Evolutionary conservation across 176 grass and related monocot species (phyloP), one percentile per base, ranked within the genome.

Genomic region (Musa acuminata): DNA sequence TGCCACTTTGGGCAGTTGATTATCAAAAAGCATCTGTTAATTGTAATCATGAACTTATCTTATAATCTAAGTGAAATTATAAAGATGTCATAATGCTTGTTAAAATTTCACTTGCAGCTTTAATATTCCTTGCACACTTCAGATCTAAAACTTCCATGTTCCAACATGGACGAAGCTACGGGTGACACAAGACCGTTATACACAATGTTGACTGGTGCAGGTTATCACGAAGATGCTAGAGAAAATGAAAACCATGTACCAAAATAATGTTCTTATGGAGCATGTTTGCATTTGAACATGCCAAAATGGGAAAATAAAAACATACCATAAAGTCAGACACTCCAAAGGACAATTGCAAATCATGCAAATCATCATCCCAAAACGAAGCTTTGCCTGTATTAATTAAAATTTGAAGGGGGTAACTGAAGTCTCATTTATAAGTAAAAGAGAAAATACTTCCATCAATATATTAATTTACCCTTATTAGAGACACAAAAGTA

Each of bases 301-400:
- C 21, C 53, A 52, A 5, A 79, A 23, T 62, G 8, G 49, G 3
- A 26, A 43, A 57, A 43, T 27, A 58, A 85, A 73, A 55, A 51
- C 43, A 59, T 89, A 98, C 94, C 86, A 93, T 52, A 91, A 93
- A 98, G 65, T 93, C 87, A 74, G 85, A 76, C 48, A 98, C 90
- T 80, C 90, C 90, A 80, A 93, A 98, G 53, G 87, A 93, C 62
- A 91, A 73, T 73, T 98, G 90, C 80, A 88, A 86, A 70, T 74
- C 86, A 75, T 98, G 94, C 68, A 87, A 89, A 82, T 93, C 84
- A 82, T 93, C 90, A 66, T 93, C 90, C 94, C 90, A 98, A 79
- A 81, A 80, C 27, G 84, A 75, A 78, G 79, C 72, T 85, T 90
- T 85, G 4, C 82, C 94, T 98, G 81, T 80, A 78, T 76, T 65